Percentiles rank a stretch among this genome's conserved stretches.
Evolutionary conservation across 2,329 filamentous ascomycete species (phyloP).

Genomic region (Paracorniculantispora psalliotae): DNA sequence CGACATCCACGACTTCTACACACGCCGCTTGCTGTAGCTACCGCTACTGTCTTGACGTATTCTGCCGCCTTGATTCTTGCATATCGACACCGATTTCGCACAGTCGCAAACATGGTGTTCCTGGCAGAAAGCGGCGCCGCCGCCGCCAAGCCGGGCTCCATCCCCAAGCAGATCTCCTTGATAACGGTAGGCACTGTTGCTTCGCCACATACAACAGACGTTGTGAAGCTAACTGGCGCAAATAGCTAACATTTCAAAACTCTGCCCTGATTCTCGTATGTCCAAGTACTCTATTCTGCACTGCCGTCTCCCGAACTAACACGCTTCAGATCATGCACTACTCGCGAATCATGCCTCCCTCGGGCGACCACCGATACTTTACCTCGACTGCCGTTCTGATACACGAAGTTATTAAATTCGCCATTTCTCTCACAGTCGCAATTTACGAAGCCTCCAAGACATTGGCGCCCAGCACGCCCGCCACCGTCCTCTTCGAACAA

Average conservation of each 20-base stretch:
- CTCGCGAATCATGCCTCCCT: conserved; percentile 84
- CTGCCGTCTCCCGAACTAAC: conserved; percentile 13
- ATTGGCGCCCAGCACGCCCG: conserved; percentile 72
- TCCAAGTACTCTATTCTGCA: neutral
- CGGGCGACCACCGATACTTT: conserved; percentile 81
- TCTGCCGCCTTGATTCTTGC: too few relatives aligned
- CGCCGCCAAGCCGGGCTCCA: conserved; percentile 10
- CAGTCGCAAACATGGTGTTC: neutral
- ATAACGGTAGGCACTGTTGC: conserved; percentile 17
- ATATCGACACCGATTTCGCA: neutral
- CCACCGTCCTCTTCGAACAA: conserved; percentile 73
- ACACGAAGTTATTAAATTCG: conserved; percentile 86
- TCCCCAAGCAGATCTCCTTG: conserved; percentile 17
- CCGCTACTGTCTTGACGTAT: too few relatives aligned
- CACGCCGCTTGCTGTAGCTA: neutral
- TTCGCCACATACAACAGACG: neutral
- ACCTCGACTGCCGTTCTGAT: conserved; percentile 91
- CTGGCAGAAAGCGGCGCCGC: neutral
- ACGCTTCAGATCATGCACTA: conserved; percentile 77
- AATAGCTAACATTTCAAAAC: conserved; percentile 68
- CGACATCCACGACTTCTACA: neutral
- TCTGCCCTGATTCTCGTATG: conserved; percentile 65
- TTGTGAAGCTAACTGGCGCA: neutral
- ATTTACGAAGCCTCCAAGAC: conserved; percentile 80
- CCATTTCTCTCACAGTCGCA: conserved; percentile 78